Evolutionary conservation across 257 asterid species (phyloP).

Genomic region (Osmanthus fragrans): DNA sequence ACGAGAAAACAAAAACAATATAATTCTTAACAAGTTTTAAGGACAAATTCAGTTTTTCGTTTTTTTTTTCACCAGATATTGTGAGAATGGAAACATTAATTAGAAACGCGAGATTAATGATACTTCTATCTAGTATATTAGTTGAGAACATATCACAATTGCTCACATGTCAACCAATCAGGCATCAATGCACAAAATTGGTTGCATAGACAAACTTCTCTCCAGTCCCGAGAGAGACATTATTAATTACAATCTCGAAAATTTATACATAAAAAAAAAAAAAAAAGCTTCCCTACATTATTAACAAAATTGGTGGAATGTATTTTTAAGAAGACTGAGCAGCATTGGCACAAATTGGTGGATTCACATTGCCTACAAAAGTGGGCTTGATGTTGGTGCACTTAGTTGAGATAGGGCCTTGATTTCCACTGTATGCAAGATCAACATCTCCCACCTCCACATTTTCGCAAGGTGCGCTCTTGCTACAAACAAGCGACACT

Average conservation of each 20-base stretch:
- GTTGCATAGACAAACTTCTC: neutral
- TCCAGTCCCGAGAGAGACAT: neutral
- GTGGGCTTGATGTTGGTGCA: conserved; percentile 47
- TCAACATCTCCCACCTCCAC: conserved; percentile 44
- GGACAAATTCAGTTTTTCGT: no score
- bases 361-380: conserved; percentile 39
- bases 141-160: neutral
- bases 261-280: no score
- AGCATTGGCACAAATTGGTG: conserved; percentile 26
- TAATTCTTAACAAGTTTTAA: no score
- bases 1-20: no score
- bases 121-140: neutral
- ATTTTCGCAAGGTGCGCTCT: conserved; percentile 39
- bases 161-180: neutral
- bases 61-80: no score
- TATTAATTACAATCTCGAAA: neutral
- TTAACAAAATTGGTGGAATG: neutral
- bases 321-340: neutral
- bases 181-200: neutral
- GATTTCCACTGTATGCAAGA: conserved; percentile 34
- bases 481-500: conserved; percentile 43
- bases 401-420: conserved; percentile 30
- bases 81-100: no score
- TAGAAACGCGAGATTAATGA: no score
- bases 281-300: neutral